Evolutionary conservation across 331 rosid species (phyloP).

Genomic region (Erythrophleum ivorense): DNA sequence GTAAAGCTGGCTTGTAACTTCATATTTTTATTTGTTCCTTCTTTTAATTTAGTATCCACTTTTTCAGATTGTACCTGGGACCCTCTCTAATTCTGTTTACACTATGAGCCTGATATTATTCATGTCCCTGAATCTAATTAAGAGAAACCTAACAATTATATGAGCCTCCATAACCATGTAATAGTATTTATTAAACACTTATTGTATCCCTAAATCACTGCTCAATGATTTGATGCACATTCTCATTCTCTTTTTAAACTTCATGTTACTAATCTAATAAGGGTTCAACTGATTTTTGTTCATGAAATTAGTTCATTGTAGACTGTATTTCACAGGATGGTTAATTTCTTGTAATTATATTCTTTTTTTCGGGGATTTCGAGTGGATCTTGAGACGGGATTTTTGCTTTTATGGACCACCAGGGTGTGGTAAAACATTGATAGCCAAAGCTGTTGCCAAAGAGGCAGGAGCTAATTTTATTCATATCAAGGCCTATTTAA

Average conservation of each 20-base stretch:
- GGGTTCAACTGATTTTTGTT: constrained; percentile 31
- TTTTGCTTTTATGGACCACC: constrained; percentile 98
- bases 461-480: constrained; percentile 93
- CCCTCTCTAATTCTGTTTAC: no score
- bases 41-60: no score
- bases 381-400: constrained; percentile 70
- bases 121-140: no score
- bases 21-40: no score
- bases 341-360: constrained; percentile 35
- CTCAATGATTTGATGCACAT: constrained; percentile 31
- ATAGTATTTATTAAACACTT: neutral
- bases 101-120: no score
- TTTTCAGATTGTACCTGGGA: no score
- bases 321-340: constrained; percentile 30
- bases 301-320: neutral
- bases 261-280: no score
- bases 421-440: constrained; percentile 92
- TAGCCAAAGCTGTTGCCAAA: constrained; percentile 92
- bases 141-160: no score
- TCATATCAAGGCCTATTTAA: constrained; percentile 65
- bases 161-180: constrained; percentile 10
- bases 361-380: constrained; percentile 68
- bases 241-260: no score
- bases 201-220: neutral
- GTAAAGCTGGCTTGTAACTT: no score